A percentile compares a stretch with the other conserved stretches of the same genome.
Evolutionary conservation across 345 rosid genomes (phyloP).

Genomic region (Iberis pinnata): DNA sequence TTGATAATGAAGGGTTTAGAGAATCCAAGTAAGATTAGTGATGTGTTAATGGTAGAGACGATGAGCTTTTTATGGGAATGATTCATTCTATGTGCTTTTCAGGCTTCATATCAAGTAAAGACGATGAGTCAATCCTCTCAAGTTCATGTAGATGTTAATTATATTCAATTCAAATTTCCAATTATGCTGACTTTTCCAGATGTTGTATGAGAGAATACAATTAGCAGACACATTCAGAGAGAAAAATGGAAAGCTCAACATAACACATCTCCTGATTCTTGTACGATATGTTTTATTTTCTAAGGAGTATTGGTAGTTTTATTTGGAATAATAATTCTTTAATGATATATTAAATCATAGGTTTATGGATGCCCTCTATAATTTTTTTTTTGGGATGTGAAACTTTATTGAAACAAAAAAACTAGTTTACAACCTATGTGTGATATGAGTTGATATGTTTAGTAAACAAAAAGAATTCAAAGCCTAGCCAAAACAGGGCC

Average conservation of each 20-base stretch:
- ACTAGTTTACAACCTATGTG: too few relatives aligned
- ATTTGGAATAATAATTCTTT: slow-evolving; percentile 1
- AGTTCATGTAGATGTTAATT: neutral
- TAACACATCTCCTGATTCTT: slow-evolving; percentile 61
- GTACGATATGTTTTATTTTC: slow-evolving; percentile 50
- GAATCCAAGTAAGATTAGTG: slow-evolving; percentile 40
- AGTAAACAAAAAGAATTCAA: too few relatives aligned
- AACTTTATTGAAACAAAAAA: too few relatives aligned
- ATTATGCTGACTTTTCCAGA: slow-evolving; percentile 37
- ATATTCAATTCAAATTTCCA: neutral
- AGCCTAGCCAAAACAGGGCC: too few relatives aligned
- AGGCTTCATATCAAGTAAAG: slow-evolving; percentile 96
- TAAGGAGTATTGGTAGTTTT: neutral
- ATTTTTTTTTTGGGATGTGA: too few relatives aligned
- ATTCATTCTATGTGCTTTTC: slow-evolving; percentile 86
- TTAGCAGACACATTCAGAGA: slow-evolving; percentile 80
- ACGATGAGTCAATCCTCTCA: slow-evolving; percentile 8
- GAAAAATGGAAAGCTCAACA: slow-evolving; percentile 76
- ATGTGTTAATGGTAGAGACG: slow-evolving; percentile 39
- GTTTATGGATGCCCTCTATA: slow-evolving; percentile 88
- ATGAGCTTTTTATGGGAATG: slow-evolving; percentile 88
- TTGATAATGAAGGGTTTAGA: slow-evolving; percentile 37
- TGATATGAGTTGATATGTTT: too few relatives aligned
- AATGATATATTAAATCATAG: slow-evolving; percentile 36
- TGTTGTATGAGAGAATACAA: slow-evolving; percentile 80